These are phyloP conservation scores for Aurifilum marmelostoma DNA, from an alignment of 2,329 filamentous ascomycete species.

Conservation along the genomic window DNA sequence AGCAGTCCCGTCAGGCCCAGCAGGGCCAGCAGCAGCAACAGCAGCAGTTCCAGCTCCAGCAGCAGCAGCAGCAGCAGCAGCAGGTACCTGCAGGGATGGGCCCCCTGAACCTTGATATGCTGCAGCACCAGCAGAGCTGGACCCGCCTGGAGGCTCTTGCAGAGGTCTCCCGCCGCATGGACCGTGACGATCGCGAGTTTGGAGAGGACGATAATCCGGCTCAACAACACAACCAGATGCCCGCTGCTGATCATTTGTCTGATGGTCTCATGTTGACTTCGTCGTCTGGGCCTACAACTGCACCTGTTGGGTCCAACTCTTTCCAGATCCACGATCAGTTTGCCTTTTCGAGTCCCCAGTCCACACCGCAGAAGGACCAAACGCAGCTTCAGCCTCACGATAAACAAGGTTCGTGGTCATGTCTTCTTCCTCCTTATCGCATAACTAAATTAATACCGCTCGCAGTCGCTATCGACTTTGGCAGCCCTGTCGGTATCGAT, in stretches of 20 bases:
- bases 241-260: constrained; percentile 25
- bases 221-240: constrained; percentile 48
- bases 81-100: constrained; percentile 40
- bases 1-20: constrained; percentile 30
- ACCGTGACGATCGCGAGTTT: constrained; percentile 67
- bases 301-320: constrained; percentile 37
- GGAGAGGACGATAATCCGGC: constrained; percentile 52
- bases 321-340: constrained; percentile 64
- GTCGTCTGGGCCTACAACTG: constrained; percentile 30
- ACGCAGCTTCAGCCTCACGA: constrained; percentile 37
- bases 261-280: constrained; percentile 9
- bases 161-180: constrained; percentile 76
- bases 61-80: constrained; percentile 44
- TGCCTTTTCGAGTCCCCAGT: constrained; percentile 57
- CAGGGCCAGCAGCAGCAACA: constrained; percentile 31
- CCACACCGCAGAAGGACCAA: constrained; percentile 49
- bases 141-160: constrained; percentile 85
- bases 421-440: too few species aligned
- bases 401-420: constrained; percentile 42
- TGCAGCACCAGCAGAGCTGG: constrained; percentile 62
- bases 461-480: constrained; percentile 24
- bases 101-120: constrained; percentile 44
- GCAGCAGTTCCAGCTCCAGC: constrained; percentile 28
- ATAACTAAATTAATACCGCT: neutral
- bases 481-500: constrained; percentile 48